Evolutionary conservation across 768 basidiomycete species (phyloP).

Genomic region (Mycena vulgaris): DNA sequence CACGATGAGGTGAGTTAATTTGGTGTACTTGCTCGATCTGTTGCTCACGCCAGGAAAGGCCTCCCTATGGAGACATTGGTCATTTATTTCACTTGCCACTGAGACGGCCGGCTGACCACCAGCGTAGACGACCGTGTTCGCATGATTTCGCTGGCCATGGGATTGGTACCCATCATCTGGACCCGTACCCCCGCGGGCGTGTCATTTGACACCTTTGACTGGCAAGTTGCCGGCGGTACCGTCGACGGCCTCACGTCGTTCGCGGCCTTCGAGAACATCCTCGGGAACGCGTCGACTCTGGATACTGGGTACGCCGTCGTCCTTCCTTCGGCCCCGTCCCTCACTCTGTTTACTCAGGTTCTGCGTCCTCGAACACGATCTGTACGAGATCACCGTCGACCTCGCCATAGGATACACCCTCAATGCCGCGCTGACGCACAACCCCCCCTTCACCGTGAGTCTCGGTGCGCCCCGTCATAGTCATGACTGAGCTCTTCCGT

Average conservation of each 20-base stretch:
- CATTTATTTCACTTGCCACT: constrained; percentile 12
- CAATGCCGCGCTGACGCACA: constrained; percentile 77
- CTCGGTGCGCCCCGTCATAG: not conserved
- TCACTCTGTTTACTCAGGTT: constrained; percentile 63
- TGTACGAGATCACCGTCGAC: constrained; percentile 89
- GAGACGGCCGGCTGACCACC: constrained; percentile 4
- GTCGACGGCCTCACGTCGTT: constrained; percentile 77
- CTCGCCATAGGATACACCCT: constrained; percentile 92
- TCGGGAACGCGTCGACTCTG: constrained; percentile 75
- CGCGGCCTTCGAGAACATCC: constrained; percentile 80
- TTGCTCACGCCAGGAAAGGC: constrained; percentile 40
- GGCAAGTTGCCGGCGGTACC: constrained; percentile 87
- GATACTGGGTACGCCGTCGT: constrained; percentile 66
- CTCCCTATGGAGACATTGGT: constrained; percentile 89
- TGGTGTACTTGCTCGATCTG: not conserved
- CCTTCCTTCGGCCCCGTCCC: not conserved
- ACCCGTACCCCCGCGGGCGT: constrained; percentile 52
- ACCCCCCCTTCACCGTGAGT: constrained; percentile 75
- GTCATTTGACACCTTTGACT: constrained; percentile 65
- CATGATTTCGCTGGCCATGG: constrained; percentile 92
- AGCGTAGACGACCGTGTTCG: constrained; percentile 91
- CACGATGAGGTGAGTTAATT: constrained; percentile 66
- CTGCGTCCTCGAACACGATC: constrained; percentile 91
- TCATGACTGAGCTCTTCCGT: constrained; percentile 12
- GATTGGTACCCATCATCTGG: constrained; percentile 93